Conservation (phyloP, 148 eudicot genomes). For the Chenopodium suecicum region DNA sequence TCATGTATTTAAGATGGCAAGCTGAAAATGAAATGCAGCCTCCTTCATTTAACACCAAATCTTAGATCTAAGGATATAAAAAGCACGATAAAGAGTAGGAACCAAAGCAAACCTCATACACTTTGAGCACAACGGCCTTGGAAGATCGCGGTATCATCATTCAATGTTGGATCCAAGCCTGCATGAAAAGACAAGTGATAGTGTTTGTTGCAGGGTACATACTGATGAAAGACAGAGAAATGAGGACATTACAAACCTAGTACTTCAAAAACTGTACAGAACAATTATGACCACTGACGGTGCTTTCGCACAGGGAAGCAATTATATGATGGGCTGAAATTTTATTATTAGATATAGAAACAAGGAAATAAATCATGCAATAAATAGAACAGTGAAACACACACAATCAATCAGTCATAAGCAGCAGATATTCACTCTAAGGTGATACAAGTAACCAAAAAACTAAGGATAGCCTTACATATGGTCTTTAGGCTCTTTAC, state of each 20-base stretch:
- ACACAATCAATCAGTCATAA: not conserved
- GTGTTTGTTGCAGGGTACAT: too few species aligned
- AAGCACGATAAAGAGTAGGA: not conserved
- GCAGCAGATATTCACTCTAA: not conserved
- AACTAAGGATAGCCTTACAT: not conserved
- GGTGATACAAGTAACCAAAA: not conserved
- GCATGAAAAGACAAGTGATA: not conserved
- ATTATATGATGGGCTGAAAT: not conserved
- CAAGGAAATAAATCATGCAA: not conserved
- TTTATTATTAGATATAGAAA: not conserved
- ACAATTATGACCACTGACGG: not conserved
- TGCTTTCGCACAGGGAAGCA: not conserved
- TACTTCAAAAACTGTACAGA: not conserved
- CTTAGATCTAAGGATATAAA: not conserved
- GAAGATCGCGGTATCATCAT: not conserved
- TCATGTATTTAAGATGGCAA: not conserved
- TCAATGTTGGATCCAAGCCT: slow-evolving; percentile 3
- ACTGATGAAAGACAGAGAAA: too few species aligned
- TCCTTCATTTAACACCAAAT: not conserved
- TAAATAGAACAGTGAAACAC: not conserved
- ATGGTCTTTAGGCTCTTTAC: not conserved
- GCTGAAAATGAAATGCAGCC: not conserved
- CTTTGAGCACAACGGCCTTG: not conserved
- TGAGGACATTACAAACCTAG: not conserved
- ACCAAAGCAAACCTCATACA: slow-evolving; percentile 9